phyloP scores from a whole-genome alignment of 2,329 filamentous ascomycete species.

The Pyricularia sp. region DNA sequence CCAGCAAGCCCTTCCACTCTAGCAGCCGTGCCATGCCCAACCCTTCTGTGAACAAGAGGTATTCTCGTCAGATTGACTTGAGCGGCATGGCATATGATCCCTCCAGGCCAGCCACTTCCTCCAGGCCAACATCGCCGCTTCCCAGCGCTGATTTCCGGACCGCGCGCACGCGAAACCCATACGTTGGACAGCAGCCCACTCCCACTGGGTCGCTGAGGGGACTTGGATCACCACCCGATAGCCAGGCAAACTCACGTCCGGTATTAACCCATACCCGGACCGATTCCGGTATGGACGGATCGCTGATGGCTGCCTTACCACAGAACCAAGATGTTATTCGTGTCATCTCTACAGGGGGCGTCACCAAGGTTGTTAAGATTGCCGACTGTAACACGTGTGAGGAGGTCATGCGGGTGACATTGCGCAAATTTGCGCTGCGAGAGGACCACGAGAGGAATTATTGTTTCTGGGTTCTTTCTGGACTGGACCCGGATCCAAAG shows the following conservation, averaged over 20 bases:
- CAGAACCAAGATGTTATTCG: slow-evolving; percentile 82
- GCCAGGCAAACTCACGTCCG: slow-evolving; percentile 47
- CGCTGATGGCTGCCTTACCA: slow-evolving; percentile 78
- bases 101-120: slow-evolving; percentile 44
- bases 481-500: slow-evolving; percentile 70
- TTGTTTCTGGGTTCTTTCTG: slow-evolving; percentile 90
- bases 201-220: slow-evolving; percentile 38
- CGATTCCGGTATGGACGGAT: slow-evolving; percentile 75
- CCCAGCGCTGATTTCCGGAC: slow-evolving; percentile 46
- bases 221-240: slow-evolving; percentile 54
- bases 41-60: slow-evolving; percentile 48
- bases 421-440: slow-evolving; percentile 79
- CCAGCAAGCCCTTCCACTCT: slow-evolving; percentile 47
- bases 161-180: slow-evolving; percentile 46
- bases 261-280: slow-evolving; percentile 65
- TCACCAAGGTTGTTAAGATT: slow-evolving; percentile 90
- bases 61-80: slow-evolving; percentile 51
- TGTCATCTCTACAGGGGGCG: slow-evolving; percentile 84
- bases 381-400: slow-evolving; percentile 85
- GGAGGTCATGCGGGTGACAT: slow-evolving; percentile 81
- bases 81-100: slow-evolving; percentile 30
- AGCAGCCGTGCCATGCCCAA: slow-evolving; percentile 34
- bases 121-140: slow-evolving; percentile 62
- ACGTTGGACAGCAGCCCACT: slow-evolving; percentile 19
- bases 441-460: slow-evolving; percentile 92